Conservation (phyloP, 176 grass and related monocot species). For the Cenchrus americanus region DNA sequence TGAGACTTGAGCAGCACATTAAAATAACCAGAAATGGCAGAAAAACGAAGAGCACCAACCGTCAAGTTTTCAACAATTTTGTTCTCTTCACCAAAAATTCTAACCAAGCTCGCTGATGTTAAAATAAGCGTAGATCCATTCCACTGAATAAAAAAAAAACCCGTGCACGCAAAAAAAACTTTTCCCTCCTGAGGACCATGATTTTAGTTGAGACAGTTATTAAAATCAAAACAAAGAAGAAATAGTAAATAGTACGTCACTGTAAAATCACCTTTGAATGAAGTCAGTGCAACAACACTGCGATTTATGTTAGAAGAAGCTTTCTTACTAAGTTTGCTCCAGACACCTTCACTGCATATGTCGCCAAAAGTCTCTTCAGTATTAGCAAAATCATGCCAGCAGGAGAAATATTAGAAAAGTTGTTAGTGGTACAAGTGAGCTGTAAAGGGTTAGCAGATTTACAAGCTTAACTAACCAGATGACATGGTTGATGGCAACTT, state of each 20-base stretch:
- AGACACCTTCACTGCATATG: background rate
- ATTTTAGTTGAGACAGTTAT: background rate
- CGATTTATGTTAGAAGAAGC: background rate
- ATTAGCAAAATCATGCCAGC: background rate
- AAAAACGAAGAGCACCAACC: background rate
- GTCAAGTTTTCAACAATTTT: background rate
- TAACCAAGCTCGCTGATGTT: conserved; percentile 12
- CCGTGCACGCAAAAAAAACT: conserved; percentile 18
- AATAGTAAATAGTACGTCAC: background rate
- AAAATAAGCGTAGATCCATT: conserved; percentile 4
- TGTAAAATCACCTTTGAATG: conserved; percentile 7
- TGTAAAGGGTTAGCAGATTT: background rate
- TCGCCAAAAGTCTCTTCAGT: conserved; percentile 1
- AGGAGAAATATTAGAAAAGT: background rate
- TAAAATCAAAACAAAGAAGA: background rate
- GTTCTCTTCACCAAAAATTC: background rate
- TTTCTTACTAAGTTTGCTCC: background rate
- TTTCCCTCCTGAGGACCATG: background rate
- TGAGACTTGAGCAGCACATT: background rate
- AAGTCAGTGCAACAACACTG: background rate
- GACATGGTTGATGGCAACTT: background rate
- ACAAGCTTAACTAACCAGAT: background rate
- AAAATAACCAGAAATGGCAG: background rate
- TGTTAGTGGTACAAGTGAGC: background rate
- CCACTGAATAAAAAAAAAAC: conserved; percentile 24